A percentile compares a stretch with the other conserved stretches of the same genome.
phyloP scores from a whole-genome alignment of 257 asterid genomes.

The Agastache rugosa region DNA sequence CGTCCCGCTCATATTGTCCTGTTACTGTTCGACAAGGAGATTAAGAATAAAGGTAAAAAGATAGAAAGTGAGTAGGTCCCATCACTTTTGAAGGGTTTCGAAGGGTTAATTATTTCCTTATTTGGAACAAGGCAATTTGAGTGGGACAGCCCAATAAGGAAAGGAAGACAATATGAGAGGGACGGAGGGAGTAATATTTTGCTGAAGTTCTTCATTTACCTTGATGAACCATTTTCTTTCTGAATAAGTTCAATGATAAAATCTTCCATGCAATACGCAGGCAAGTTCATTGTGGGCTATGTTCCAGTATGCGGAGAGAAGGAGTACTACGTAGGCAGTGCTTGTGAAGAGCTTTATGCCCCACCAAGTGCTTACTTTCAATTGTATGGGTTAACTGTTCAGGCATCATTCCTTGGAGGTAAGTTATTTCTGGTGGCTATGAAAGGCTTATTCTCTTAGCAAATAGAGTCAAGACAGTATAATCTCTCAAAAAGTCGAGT shows the following conservation, averaged over 20 bases:
- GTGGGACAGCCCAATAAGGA: too few relatives aligned
- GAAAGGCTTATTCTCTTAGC: constrained; percentile 9
- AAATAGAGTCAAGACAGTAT: constrained; percentile 11
- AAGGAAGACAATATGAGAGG: too few relatives aligned
- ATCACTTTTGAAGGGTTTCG: too few relatives aligned
- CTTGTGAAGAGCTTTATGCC: constrained; percentile 90
- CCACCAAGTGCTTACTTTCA: constrained; percentile 98
- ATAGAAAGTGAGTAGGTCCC: too few relatives aligned
- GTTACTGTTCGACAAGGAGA: too few relatives aligned
- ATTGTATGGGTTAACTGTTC: constrained; percentile 86
- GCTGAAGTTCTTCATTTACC: constrained; percentile 13
- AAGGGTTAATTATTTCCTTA: too few relatives aligned
- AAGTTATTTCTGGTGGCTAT: constrained; percentile 41
- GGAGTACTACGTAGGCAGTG: constrained; percentile 91
- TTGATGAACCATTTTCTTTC: constrained; percentile 19
- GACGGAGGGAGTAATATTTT: too few relatives aligned
- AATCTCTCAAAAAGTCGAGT: constrained; percentile 19
- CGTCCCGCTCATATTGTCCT: too few relatives aligned
- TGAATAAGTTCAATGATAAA: constrained; percentile 15
- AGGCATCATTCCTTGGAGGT: constrained; percentile 98
- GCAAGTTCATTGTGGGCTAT: constrained; percentile 84
- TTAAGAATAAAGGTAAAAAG: too few relatives aligned
- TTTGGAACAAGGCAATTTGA: too few relatives aligned
- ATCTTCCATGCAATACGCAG: constrained; percentile 48
- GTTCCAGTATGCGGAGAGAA: constrained; percentile 89